Base-by-base conservation (phyloP, 1,284 basidiomycete genomes). In the Trichosporon asahii region DNA sequence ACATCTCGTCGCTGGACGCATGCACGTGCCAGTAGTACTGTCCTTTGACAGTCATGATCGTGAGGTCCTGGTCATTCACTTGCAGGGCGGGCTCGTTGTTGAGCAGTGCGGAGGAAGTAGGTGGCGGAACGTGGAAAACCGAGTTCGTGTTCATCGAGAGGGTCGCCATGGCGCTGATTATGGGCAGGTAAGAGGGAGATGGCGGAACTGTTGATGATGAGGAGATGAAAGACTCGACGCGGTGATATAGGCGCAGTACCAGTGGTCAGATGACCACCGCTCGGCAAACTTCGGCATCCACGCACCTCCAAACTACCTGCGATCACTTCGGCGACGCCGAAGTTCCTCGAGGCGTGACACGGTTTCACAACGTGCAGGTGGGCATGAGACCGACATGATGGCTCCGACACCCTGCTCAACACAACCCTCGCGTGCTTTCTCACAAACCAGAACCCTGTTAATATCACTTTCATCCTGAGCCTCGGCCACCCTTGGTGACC, bases 21-120 rank as follows among this genome's bases (percentile, higher is more conserved):
- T 67, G 69, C 18, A 61, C 49, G 49, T 67, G 66, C 66, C 66
- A 70, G 57, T 67, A 65, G 69, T 64, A 70, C 63, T 57, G 35
- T 35, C 69, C 66, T 33, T 67, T 53, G 61, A 67, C 25, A 1
- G 64, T 64, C 64, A 69, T 65, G 40, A 69, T 46, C 29, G 68
- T 69, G 37, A 69, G 44, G 14, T 69, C 68, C 27, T 69, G 64
- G 64, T 65, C 27, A 37, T 69, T 69, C 37, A 66, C 29, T n/a
- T 18, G 27, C 25, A 40, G 40, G 12, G 49, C 61, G 2, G 67
- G 67, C n/a, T 64, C 44, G 61, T 49, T 64, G 44, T 44, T 64
- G 46, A 61, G 57, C 29, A 61, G 12, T 6, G 57, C 57, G 7
- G 57, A 61, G 6, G 57, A 61, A 15, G 57, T n/a, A 2, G 57